Conservation (phyloP, 371 early-diverging fungal species). For the Nematocida minor region DNA sequence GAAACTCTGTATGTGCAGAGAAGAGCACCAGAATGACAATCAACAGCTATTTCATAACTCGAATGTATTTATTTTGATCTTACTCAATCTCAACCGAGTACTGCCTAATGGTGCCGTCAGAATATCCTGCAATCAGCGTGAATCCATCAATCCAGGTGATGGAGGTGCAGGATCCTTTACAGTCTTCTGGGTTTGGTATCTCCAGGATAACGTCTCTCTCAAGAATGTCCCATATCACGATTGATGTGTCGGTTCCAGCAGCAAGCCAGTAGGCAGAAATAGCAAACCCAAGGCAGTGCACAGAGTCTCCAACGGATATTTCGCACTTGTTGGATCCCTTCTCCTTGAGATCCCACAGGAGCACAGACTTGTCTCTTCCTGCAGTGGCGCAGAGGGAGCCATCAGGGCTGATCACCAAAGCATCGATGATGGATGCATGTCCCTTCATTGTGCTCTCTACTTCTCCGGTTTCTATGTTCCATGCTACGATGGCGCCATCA, state of each 20-base stretch:
- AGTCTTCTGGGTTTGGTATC: slow-evolving; percentile 76
- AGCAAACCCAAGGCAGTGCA: slow-evolving; percentile 91
- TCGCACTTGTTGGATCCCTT: slow-evolving; percentile 89
- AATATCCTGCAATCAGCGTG: slow-evolving; percentile 92
- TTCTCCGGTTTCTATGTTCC: slow-evolving; percentile 93
- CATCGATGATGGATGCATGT: slow-evolving; percentile 90
- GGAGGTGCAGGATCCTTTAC: slow-evolving; percentile 70
- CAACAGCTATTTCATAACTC: too few species aligned
- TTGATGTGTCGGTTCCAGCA: slow-evolving; percentile 85
- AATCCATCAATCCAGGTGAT: slow-evolving; percentile 93
- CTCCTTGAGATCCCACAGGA: slow-evolving; percentile 97
- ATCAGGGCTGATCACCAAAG: slow-evolving; percentile 93
- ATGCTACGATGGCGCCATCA: slow-evolving; percentile 95
- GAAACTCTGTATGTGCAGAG: too few species aligned
- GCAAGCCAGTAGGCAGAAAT: slow-evolving; percentile 99
- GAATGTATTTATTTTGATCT: not conserved
- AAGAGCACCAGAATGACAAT: too few species aligned
- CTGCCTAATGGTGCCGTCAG: slow-evolving; percentile 77
- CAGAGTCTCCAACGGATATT: slow-evolving; percentile 81
- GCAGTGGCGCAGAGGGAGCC: slow-evolving; percentile 97
- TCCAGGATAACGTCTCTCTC: slow-evolving; percentile 87
- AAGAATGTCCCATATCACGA: slow-evolving; percentile 97
- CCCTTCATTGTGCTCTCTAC: slow-evolving; percentile 93
- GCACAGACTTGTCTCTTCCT: slow-evolving; percentile 92
- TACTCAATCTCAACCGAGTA: slow-evolving; percentile 47